Conservation (phyloP, 306 rosid genomes). For the Spatholobus suberectus region DNA sequence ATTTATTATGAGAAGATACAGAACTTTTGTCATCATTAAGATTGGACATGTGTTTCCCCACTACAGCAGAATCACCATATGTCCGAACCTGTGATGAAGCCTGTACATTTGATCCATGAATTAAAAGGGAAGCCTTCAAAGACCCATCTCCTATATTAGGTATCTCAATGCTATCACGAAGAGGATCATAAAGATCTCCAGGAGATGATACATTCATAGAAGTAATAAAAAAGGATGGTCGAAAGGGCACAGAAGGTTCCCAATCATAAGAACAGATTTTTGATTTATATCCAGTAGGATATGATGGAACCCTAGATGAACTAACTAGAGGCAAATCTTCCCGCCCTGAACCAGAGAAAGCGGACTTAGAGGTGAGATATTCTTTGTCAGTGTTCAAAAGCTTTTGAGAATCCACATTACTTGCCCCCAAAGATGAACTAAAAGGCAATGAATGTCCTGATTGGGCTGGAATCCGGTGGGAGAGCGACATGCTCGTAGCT, state of each 20-base stretch:
- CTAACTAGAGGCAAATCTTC: slow-evolving; percentile 45
- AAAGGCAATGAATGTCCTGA: slow-evolving; percentile 50
- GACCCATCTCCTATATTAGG: slow-evolving; percentile 73
- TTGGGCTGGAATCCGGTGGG: slow-evolving; percentile 48
- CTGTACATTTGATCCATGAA: slow-evolving; percentile 55
- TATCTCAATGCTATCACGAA: slow-evolving; percentile 73
- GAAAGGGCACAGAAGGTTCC: slow-evolving; percentile 96
- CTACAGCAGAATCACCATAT: slow-evolving; percentile 52
- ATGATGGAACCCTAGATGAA: slow-evolving; percentile 47
- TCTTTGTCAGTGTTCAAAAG: slow-evolving; percentile 51
- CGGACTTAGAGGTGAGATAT: slow-evolving; percentile 44
- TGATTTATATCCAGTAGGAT: slow-evolving; percentile 50
- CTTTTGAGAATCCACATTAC: slow-evolving; percentile 40
- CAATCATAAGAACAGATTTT: slow-evolving; percentile 66
- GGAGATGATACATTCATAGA: slow-evolving; percentile 55
- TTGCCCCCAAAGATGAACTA: slow-evolving; percentile 44
- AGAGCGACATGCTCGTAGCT: slow-evolving; percentile 41
- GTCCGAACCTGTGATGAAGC: slow-evolving; percentile 47
- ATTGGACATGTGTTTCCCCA: slow-evolving; percentile 58
- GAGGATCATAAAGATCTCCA: slow-evolving; percentile 72
- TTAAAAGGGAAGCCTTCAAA: slow-evolving; percentile 57
- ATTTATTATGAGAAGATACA: slow-evolving; percentile 76
- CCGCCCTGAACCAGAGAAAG: slow-evolving; percentile 56
- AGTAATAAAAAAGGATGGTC: slow-evolving; percentile 80
- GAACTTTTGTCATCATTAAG: slow-evolving; percentile 72